Percentiles rank a stretch among this genome's conserved stretches.
Evolutionary conservation across 352 stramenopile species (phyloP).

Genomic region (Thraustotheca clavata): DNA sequence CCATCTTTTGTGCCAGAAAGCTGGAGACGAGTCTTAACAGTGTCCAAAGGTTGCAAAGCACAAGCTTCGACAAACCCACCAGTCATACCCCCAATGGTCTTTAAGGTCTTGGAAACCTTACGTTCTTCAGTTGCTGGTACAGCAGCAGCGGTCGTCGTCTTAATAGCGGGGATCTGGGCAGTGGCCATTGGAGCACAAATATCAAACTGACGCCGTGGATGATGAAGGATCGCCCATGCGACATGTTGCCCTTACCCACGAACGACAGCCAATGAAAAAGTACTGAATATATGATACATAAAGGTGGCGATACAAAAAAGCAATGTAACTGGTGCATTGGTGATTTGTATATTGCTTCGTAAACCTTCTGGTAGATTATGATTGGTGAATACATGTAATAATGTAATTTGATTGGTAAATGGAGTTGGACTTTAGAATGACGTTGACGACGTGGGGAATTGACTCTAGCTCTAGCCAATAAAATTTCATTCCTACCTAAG

Average conservation of each 20-base stretch:
- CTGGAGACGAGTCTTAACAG: slow-evolving; percentile 31
- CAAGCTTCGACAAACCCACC: slow-evolving; percentile 30
- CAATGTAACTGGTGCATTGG: neutral
- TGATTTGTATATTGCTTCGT: slow-evolving; percentile 3
- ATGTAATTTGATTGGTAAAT: neutral
- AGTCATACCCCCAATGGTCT: slow-evolving; percentile 27
- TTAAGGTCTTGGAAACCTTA: slow-evolving; percentile 21
- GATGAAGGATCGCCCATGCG: neutral
- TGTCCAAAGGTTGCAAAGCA: slow-evolving; percentile 27
- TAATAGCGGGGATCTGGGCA: neutral
- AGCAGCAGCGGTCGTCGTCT: neutral
- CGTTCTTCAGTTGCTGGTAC: slow-evolving; percentile 9
- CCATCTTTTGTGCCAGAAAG: slow-evolving; percentile 27
- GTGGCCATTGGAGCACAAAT: slow-evolving; percentile 9
- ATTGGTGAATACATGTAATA: neutral
- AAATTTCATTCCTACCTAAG: neutral
- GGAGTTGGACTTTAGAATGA: neutral
- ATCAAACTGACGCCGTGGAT: neutral
- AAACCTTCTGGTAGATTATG: neutral
- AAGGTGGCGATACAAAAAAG: slow-evolving; percentile 11
- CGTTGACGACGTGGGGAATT: neutral
- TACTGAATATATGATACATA: neutral
- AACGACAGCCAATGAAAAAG: neutral
- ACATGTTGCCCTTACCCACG: slow-evolving; percentile 1
- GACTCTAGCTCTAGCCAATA: neutral